These are phyloP conservation scores for Diplodia seriata DNA, from an alignment of 2,329 filamentous ascomycete genomes.

Conservation along the genomic window DNA sequence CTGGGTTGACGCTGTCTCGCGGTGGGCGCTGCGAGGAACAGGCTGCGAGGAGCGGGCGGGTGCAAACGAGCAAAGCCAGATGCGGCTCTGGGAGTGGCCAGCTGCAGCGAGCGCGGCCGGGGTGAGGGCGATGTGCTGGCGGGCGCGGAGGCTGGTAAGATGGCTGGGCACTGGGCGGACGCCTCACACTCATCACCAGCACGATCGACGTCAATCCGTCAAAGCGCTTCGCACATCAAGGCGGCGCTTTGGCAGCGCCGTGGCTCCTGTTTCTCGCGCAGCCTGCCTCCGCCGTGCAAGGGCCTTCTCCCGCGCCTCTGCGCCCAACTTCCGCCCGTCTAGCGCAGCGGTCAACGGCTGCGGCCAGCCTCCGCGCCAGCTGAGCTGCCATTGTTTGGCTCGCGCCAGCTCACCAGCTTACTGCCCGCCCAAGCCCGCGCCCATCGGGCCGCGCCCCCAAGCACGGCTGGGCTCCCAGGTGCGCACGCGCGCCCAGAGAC, in stretches of 20 bases:
- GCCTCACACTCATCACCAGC: constrained; percentile 15
- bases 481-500: constrained; percentile 20
- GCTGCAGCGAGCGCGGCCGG: constrained; percentile 13
- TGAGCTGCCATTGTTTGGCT: constrained; percentile 3
- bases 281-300: neutral
- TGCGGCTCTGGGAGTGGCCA: constrained; percentile 27
- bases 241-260: constrained; percentile 16
- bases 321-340: constrained; percentile 17
- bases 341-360: constrained; percentile 16
- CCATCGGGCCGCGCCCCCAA: constrained; percentile 2
- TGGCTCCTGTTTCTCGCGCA: constrained; percentile 19
- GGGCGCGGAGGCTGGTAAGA: constrained; percentile 10
- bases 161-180: constrained; percentile 2
- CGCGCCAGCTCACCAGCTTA: constrained; percentile 1
- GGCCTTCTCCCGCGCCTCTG: neutral
- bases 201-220: constrained; percentile 21
- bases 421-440: neutral
- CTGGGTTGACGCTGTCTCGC: constrained; percentile 15
- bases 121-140: constrained; percentile 26
- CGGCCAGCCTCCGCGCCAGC: constrained; percentile 6
- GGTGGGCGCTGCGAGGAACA: neutral
- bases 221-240: constrained; percentile 17
- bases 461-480: constrained; percentile 5
- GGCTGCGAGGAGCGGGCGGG: constrained; percentile 15
- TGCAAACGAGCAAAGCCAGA: constrained; percentile 18